Evolutionary conservation across 208 protist genomes (phyloP), one percentile per base, ranked within the genome.

Genomic region (Tetramitus jugosus): DNA sequence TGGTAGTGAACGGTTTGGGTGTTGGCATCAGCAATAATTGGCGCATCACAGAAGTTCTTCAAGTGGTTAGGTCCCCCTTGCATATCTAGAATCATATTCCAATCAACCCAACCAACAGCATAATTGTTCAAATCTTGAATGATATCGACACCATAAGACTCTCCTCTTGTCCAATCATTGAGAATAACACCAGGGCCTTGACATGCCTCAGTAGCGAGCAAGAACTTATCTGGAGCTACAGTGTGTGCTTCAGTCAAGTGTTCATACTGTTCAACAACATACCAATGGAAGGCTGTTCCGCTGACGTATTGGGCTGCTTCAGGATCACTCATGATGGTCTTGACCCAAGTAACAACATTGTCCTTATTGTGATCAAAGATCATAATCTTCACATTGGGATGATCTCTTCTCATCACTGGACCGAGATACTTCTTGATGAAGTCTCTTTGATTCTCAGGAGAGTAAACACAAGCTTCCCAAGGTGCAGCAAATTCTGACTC

Each of bases 341-440:
- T 37, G 29, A 81, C 76, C 43, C 53, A 86, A 1, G 40, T 23
- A 20, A 49, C 17, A 42, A 86, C 52, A 64, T 84, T 62, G 67
- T 87, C 84, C 78, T 77, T 84, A 62, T 87, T 87, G 83, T 87
- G 83, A 46, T 87, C 84, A 45, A 69, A 87, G 40, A 82, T 76
- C 52, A 87, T 76, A 39, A 87, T 86, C 46, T 84, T 84, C 14
- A 86, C n/a, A 43, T 81, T 39, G 2, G 84, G 84, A 35, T 84
- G 64, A 33, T 85, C 53, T 20, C 62, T 29, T 23, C 26, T 46
- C 29, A 87, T 53, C 46, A 46, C 17, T 20, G 84, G 84, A 26
- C 82, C 83, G 0, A 87, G 60, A 60, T 83, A 75, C 8, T 82
- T 33, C 17, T 56, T 39, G 26, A 86, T 65, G 29, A 82, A 86